A percentile compares a stretch with the other conserved stretches of the same genome.
Conservation (phyloP, 2,329 filamentous ascomycete genomes). For the Fusarium sacchari region DNA sequence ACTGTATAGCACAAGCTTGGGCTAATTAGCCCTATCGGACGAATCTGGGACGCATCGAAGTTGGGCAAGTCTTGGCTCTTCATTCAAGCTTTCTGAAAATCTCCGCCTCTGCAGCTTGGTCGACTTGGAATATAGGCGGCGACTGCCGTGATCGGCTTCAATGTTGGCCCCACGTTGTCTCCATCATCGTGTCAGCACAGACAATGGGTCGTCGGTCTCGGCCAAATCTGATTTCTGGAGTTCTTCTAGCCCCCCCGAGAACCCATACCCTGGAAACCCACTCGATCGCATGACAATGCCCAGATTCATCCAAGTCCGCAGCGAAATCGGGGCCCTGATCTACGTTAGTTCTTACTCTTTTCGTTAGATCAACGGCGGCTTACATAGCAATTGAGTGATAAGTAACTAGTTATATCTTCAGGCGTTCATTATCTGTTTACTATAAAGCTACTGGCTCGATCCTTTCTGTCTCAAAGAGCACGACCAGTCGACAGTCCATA, state of each 20-base stretch:
- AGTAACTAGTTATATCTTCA: accelerated
- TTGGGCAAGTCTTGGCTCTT: not conserved
- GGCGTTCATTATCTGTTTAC: too few species aligned
- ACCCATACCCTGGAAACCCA: not conserved
- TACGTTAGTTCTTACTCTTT: accelerated
- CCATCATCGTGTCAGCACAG: not conserved
- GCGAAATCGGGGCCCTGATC: not conserved
- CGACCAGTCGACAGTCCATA: not conserved
- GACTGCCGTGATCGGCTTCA: not conserved
- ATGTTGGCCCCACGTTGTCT: not conserved
- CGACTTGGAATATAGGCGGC: not conserved
- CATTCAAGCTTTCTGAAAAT: not conserved
- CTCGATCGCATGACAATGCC: not conserved
- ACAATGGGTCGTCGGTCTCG: not conserved
- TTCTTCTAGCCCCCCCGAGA: conserved; percentile 17
- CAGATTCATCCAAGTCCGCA: not conserved
- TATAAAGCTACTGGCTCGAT: too few species aligned
- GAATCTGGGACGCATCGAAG: not conserved
- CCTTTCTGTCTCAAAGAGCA: not conserved
- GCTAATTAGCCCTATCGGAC: accelerated
- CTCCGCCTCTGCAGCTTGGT: not conserved
- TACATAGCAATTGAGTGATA: accelerated
- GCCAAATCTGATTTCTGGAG: not conserved
- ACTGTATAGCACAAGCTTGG: not conserved
- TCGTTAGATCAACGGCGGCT: accelerated